phyloP scores from a whole-genome alignment of 2,329 filamentous ascomycete genomes.

The Tolypocladium paradoxum region DNA sequence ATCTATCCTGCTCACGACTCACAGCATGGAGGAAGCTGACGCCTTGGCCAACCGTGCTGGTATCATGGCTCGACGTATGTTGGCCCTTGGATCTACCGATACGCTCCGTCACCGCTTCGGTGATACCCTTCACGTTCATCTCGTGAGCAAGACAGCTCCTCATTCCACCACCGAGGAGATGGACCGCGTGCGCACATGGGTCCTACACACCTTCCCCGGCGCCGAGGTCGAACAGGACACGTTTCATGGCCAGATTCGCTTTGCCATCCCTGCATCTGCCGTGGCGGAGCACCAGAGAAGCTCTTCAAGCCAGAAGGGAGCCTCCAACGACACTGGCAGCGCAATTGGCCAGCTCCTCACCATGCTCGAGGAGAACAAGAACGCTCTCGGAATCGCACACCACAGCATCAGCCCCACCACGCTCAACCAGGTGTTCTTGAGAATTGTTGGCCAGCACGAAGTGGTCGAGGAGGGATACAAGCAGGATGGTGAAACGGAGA shows the following conservation, averaged over 20 bases:
- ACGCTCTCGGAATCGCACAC: constrained; percentile 63
- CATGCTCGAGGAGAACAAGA: constrained; percentile 59
- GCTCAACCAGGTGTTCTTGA: constrained; percentile 81
- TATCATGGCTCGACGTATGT: constrained; percentile 77
- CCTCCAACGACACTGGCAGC: constrained; percentile 13
- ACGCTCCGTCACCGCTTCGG: constrained; percentile 65
- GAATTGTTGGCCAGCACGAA: constrained; percentile 71
- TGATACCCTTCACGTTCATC: constrained; percentile 68
- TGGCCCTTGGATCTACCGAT: constrained; percentile 70
- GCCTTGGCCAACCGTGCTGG: constrained; percentile 74
- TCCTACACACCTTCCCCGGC: constrained; percentile 46
- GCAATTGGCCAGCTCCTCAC: constrained; percentile 62
- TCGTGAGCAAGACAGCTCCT: constrained; percentile 66
- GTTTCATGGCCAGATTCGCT: constrained; percentile 82
- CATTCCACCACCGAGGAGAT: constrained; percentile 62
- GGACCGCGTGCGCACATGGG: constrained; percentile 53
- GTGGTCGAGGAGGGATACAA: constrained; percentile 61
- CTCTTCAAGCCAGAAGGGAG: constrained; percentile 11
- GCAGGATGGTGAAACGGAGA: constrained; percentile 8
- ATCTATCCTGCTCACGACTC: constrained; percentile 78
- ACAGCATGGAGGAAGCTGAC: constrained; percentile 92
- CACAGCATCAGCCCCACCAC: constrained; percentile 83
- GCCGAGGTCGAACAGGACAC: constrained; percentile 62
- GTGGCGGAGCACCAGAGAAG: constrained; percentile 31
- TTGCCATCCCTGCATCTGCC: constrained; percentile 42